These are phyloP conservation scores for Priceomyces castillae DNA, from an alignment of 805 yeast species.

Conservation along the genomic window DNA sequence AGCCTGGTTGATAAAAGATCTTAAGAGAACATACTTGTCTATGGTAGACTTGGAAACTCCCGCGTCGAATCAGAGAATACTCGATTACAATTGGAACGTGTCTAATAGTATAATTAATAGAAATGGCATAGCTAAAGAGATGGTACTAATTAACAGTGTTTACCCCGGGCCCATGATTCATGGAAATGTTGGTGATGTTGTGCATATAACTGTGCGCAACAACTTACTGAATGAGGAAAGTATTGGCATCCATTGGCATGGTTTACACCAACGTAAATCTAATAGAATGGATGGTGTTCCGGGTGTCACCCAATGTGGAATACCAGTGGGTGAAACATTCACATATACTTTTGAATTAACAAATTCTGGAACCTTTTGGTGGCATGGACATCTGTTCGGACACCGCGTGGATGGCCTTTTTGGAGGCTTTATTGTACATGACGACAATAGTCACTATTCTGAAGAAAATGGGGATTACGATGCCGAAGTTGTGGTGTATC, in stretches of 20 bases:
- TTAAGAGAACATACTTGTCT: background rate
- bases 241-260: conserved; percentile 19
- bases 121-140: conserved; percentile 2
- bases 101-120: background rate
- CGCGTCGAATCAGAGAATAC: background rate
- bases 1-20: background rate
- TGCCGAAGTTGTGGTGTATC: conserved; percentile 4
- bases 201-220: conserved; percentile 15
- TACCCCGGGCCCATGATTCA: conserved; percentile 20
- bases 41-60: background rate
- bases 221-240: conserved; percentile 10
- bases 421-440: conserved; percentile 18
- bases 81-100: background rate
- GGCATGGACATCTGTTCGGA: conserved; percentile 19
- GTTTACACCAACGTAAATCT: conserved; percentile 15
- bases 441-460: conserved; percentile 12
- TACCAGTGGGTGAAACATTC: conserved; percentile 13
- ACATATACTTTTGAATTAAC: conserved; percentile 14
- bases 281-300: conserved; percentile 19
- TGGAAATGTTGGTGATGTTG: conserved; percentile 16
- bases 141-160: conserved; percentile 32
- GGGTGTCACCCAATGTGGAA: conserved; percentile 17
- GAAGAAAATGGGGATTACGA: background rate
- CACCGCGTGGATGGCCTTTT: conserved; percentile 21
- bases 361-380: conserved; percentile 21